Evolutionary conservation across 1,284 basidiomycete species (phyloP).

Genomic region (Ceratobasidium sp.): DNA sequence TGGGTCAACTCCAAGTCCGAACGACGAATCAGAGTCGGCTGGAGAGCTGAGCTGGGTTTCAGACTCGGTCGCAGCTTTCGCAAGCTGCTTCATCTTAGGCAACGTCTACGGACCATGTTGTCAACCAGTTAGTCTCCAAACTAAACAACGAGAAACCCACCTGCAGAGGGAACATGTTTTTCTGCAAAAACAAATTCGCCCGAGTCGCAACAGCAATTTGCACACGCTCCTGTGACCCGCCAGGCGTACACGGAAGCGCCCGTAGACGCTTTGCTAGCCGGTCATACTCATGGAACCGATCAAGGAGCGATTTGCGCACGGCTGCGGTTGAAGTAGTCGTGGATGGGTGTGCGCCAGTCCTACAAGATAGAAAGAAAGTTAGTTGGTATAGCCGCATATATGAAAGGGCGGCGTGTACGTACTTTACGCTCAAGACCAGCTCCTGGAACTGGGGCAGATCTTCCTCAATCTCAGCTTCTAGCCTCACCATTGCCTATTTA

Average conservation of each 20-base stretch:
- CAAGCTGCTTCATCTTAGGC: constrained; percentile 59
- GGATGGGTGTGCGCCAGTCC: constrained; percentile 50
- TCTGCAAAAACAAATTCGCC: constrained; percentile 85
- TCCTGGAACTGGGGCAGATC: constrained; percentile 78
- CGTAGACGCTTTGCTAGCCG: constrained; percentile 86
- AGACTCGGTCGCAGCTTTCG: constrained; percentile 48
- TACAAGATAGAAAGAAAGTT: not conserved
- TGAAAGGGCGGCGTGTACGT: constrained; percentile 57
- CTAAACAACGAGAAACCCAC: constrained; percentile 54
- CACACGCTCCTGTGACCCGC: constrained; percentile 82
- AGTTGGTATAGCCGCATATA: constrained; percentile 13
- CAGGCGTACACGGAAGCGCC: constrained; percentile 69
- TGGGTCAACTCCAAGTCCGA: constrained; percentile 58
- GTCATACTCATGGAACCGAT: constrained; percentile 89
- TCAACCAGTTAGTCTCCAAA: constrained; percentile 21
- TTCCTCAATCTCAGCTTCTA: constrained; percentile 82
- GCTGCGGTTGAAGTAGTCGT: constrained; percentile 66
- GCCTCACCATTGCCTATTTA: constrained; percentile 69
- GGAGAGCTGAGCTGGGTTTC: constrained; percentile 19
- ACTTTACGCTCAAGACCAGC: constrained; percentile 67
- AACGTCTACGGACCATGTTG: constrained; percentile 61
- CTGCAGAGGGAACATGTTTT: constrained; percentile 87
- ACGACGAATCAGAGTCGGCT: constrained; percentile 19
- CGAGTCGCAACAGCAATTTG: constrained; percentile 83
- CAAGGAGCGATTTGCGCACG: constrained; percentile 81